These are phyloP conservation scores for Gyromitra esculenta DNA, from an alignment of 2,329 filamentous ascomycete species.

Conservation along the genomic window DNA sequence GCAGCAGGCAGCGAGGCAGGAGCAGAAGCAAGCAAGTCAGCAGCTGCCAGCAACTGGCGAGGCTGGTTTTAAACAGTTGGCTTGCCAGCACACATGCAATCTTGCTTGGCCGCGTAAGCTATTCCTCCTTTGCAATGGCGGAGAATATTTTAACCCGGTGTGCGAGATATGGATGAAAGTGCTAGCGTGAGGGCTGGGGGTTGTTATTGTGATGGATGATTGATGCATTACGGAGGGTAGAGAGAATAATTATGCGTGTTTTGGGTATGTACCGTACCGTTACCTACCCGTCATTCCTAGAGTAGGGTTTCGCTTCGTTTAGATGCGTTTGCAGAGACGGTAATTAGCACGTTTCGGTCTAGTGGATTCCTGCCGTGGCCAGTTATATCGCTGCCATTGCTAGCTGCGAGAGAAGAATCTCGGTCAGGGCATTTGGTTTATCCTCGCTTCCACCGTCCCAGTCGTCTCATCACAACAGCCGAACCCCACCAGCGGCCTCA, in stretches of 20 bases:
- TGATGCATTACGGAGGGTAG: constrained; percentile 16
- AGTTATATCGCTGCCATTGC: constrained; percentile 24
- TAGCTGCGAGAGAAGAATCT: constrained; percentile 13
- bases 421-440: constrained; percentile 45
- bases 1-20: constrained; percentile 40
- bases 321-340: constrained; percentile 49
- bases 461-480: constrained; percentile 52
- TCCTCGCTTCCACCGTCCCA: constrained; percentile 51
- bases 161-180: constrained; percentile 27
- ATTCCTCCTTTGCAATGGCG: constrained; percentile 39
- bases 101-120: constrained; percentile 50
- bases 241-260: constrained; percentile 44
- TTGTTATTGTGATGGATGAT: constrained; percentile 16
- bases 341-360: constrained; percentile 47
- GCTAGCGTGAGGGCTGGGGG: constrained; percentile 14
- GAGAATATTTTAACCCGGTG: constrained; percentile 30
- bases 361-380: constrained; percentile 42
- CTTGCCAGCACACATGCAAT: constrained; percentile 51
- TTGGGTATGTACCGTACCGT: constrained; percentile 43
- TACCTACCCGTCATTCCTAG: constrained; percentile 40
- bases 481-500: constrained; percentile 53
- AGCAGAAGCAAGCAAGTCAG: constrained; percentile 45
- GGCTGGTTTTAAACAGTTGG: constrained; percentile 49
- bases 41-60: constrained; percentile 47
- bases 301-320: constrained; percentile 48